Evolutionary conservation across 1,284 basidiomycete species (phyloP), one percentile per base, ranked within the genome.

Genomic region (Vanrija sp.): DNA sequence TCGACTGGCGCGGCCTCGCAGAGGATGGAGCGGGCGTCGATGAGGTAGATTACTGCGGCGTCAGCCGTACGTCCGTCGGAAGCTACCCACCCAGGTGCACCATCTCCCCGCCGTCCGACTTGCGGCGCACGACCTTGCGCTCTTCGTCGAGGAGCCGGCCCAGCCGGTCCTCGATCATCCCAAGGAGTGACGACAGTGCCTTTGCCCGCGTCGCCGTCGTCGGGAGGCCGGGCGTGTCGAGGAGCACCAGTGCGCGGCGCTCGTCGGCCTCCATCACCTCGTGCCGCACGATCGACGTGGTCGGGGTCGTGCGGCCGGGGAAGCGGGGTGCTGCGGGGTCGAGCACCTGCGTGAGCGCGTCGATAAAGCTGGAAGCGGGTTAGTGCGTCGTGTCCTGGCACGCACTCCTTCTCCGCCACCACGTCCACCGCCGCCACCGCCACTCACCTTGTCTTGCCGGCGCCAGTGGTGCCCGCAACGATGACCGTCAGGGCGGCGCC

Each of bases 141-240:
- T 75, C 74, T 55, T 75, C 74, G 29, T 60, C 54, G 57, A 73
- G 62, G 15, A 62, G 65, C 46, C 65, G 65, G 39, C 58, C 66
- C 26, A 70, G 70, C 8, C 69, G 54, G 19, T 69, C 68, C 52
- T 75, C 74, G 29, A 73, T 48, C 38, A 75, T 56, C 18, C 64
- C 57, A 10, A 69, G n/a, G 10, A 75, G 51, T 2, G 66, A 68
- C 16, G 29, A 38, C 8, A 72, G 61, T 0, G 70, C 70, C 26
- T 69, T 55, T 46, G 57, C 57, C 19, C 54, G 57, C 18, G 46
- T 47, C 15, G 39, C 46, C 18, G 49, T 38, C 18, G 43, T 38
- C 3, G 62, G 63, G 5, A 75, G 61, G 16, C 73, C 73, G 2
- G 73, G 73, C 12, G 73, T 73, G 57, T 75, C 73, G 57, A 74